Evolutionary conservation across 2,329 filamentous ascomycete genomes (phyloP).

Genomic region (Alternaria sp.): DNA sequence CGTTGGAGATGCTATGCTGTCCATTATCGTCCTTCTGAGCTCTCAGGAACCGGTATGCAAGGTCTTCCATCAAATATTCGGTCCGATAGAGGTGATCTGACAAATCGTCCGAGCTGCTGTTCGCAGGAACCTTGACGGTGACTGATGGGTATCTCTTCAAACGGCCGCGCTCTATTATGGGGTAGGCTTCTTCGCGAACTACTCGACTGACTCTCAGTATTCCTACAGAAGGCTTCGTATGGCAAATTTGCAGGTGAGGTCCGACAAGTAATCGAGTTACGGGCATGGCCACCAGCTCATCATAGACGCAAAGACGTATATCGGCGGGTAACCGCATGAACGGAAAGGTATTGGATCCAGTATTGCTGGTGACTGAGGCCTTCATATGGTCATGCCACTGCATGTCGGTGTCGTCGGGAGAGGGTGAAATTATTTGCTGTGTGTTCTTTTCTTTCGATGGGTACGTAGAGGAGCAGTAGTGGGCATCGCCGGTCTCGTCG

Average conservation of each 20-base stretch:
- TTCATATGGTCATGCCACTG: not conserved
- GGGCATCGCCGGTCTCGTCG: not conserved
- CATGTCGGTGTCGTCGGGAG: not conserved
- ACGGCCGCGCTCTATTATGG: not conserved
- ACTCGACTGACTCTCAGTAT: not conserved
- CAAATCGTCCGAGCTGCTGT: not conserved
- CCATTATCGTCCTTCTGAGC: not conserved
- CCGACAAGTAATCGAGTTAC: not conserved
- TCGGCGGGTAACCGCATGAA: not conserved
- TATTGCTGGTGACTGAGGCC: not conserved
- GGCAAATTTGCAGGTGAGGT: not conserved
- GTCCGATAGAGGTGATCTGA: not conserved
- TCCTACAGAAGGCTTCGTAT: not conserved
- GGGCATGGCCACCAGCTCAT: not conserved
- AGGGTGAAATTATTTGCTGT: not conserved
- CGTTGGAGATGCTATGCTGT: not conserved
- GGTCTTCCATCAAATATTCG: fast-evolving
- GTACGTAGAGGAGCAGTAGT: not conserved
- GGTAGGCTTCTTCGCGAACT: not conserved
- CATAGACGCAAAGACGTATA: not conserved
- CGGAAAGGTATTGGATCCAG: not conserved
- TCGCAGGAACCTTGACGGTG: not conserved
- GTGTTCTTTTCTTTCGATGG: not conserved
- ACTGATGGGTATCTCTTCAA: not conserved
- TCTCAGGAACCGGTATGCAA: fast-evolving